A percentile compares a stretch with the other conserved stretches of the same genome.
phyloP scores from a whole-genome alignment of 345 rosid genomes.

The Nasturtium officinale region DNA sequence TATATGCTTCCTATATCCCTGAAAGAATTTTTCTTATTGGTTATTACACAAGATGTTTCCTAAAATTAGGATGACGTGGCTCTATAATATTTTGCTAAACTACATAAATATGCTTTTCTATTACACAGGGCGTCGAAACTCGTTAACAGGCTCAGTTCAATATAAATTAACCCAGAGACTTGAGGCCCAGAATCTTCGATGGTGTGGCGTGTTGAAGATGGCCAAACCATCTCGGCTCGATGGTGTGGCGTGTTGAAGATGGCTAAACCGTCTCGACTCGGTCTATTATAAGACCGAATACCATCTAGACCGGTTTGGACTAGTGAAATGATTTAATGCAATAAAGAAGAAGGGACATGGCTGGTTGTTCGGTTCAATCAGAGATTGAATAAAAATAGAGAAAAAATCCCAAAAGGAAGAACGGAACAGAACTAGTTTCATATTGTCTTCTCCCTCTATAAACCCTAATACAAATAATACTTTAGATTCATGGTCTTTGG shows the following conservation, averaged over 20 bases:
- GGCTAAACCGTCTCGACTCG: background rate
- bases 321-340: background rate
- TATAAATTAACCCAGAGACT: background rate
- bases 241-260: background rate
- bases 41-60: no score
- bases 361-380: background rate
- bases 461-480: constrained; percentile 35
- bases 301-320: background rate
- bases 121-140: background rate
- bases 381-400: background rate
- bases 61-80: constrained; percentile 60
- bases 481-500: constrained; percentile 15
- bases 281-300: background rate
- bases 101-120: no score
- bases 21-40: no score
- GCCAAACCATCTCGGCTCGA: background rate
- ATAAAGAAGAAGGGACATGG: background rate
- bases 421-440: background rate
- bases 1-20: no score
- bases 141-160: background rate
- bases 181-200: background rate
- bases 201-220: background rate
- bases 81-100: constrained; percentile 10
- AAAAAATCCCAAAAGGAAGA: background rate
- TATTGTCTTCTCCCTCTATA: constrained; percentile 6